A percentile compares a stretch with the other conserved stretches of the same genome.
These are phyloP conservation scores for Allium fistulosum DNA, from an alignment of 106 monocot genomes.

Conservation along the genomic window DNA sequence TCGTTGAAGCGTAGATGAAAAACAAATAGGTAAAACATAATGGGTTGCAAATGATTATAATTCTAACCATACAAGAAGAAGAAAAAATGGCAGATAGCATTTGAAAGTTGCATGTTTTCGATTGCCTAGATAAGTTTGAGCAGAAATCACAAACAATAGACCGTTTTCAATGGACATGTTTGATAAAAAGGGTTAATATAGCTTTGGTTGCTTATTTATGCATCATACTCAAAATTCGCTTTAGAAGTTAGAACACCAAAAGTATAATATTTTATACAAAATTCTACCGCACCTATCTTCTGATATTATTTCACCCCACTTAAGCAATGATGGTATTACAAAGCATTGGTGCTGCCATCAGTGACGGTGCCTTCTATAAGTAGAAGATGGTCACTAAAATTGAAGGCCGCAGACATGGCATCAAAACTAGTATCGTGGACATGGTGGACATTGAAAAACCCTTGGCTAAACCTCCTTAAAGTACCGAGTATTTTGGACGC, in stretches of 20 bases:
- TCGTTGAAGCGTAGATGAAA: too few relatives aligned
- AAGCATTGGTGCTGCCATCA: constrained; percentile 77
- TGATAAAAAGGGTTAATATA: too few relatives aligned
- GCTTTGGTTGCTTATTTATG: constrained; percentile 13
- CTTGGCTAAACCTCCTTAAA: constrained; percentile 59
- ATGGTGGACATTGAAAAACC: constrained; percentile 91
- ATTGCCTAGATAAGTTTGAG: too few relatives aligned
- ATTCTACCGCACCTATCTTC: background rate
- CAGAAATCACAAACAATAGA: too few relatives aligned
- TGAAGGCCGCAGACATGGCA: constrained; percentile 83
- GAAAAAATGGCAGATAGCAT: too few relatives aligned
- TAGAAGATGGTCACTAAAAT: constrained; percentile 93
- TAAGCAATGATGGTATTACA: constrained; percentile 49
- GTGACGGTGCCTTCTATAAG: constrained; percentile 84
- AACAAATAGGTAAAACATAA: too few relatives aligned
- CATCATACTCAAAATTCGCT: constrained; percentile 4
- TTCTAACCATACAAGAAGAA: too few relatives aligned
- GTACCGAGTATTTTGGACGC: constrained; percentile 79
- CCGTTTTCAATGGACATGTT: too few relatives aligned
- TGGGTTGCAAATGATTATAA: too few relatives aligned
- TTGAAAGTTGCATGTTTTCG: too few relatives aligned
- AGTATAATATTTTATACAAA: background rate
- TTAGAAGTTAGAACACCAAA: background rate
- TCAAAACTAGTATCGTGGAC: constrained; percentile 82
- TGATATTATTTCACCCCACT: too few relatives aligned